A percentile compares a stretch with the other conserved stretches of the same genome.
Conservation (phyloP, 2,329 filamentous ascomycete genomes). For the Triangularia setosa region DNA sequence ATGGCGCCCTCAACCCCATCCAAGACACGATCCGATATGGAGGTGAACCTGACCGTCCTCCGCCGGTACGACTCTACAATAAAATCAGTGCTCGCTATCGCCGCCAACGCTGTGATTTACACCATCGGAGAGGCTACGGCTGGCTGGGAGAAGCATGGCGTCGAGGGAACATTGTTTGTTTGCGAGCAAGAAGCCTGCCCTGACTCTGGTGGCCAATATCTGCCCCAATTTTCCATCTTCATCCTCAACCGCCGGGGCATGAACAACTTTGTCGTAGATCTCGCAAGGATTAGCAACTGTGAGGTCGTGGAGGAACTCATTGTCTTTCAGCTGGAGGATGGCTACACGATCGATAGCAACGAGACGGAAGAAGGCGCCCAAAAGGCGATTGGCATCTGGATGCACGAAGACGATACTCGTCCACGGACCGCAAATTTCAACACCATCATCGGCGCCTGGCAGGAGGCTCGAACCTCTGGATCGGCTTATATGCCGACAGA, state of each 20-base stretch:
- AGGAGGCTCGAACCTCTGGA: slow-evolving; percentile 26
- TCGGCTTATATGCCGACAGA: slow-evolving; percentile 3
- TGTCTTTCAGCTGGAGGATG: slow-evolving; percentile 42
- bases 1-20: slow-evolving; percentile 47
- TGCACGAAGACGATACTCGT: slow-evolving; percentile 38
- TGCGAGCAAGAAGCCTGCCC: slow-evolving; percentile 57
- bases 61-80: slow-evolving; percentile 76
- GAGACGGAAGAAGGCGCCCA: slow-evolving; percentile 24
- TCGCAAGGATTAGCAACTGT: slow-evolving; percentile 58
- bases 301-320: slow-evolving; percentile 58
- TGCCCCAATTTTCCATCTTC: slow-evolving; percentile 57
- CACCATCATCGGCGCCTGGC: slow-evolving; percentile 42
- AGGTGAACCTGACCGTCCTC: slow-evolving; percentile 83
- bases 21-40: slow-evolving; percentile 67
- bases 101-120: slow-evolving; percentile 84
- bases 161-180: slow-evolving; percentile 87
- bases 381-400: slow-evolving; percentile 51
- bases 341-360: slow-evolving; percentile 22
- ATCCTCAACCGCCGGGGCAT: slow-evolving; percentile 69
- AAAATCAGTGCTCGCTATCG: slow-evolving; percentile 69
- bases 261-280: slow-evolving; percentile 65
- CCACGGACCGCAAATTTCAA: slow-evolving; percentile 26
- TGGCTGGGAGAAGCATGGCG: slow-evolving; percentile 78
- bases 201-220: slow-evolving; percentile 33
- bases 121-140: slow-evolving; percentile 62